Percentiles rank a stretch among this genome's conserved stretches.
Evolutionary conservation across 2,329 filamentous ascomycete genomes (phyloP).

Genomic region (Arachnomyces sp.): DNA sequence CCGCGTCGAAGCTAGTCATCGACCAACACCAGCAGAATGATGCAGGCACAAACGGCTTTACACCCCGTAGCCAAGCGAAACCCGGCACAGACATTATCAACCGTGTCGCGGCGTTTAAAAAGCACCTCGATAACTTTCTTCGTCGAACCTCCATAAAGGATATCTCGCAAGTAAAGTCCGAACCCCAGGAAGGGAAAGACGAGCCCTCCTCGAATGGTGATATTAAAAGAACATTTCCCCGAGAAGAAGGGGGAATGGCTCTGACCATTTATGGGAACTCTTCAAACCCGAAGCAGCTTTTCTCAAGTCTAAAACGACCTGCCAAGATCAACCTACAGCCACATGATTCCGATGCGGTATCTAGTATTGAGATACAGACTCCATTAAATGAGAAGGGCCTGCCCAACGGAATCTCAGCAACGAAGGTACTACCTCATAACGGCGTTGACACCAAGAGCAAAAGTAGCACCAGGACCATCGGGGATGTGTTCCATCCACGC

Average conservation of each 20-base stretch:
- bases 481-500: constrained; percentile 37
- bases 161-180: constrained; percentile 27
- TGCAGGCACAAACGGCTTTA: constrained; percentile 16
- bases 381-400: constrained; percentile 57
- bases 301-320: constrained; percentile 67
- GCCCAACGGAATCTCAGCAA: constrained; percentile 65
- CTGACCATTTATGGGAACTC: constrained; percentile 71
- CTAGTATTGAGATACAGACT: constrained; percentile 34
- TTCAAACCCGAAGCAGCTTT: constrained; percentile 66
- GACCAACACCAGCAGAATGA: constrained; percentile 24
- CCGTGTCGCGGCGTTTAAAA: constrained; percentile 51
- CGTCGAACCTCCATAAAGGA: constrained; percentile 51
- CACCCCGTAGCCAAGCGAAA: constrained; percentile 17
- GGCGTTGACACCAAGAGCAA: constrained; percentile 26
- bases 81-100: constrained; percentile 29
- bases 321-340: constrained; percentile 26
- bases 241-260: constrained; percentile 48
- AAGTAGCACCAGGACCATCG: constrained; percentile 30
- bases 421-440: constrained; percentile 53
- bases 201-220: constrained; percentile 32
- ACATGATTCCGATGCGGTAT: constrained; percentile 27
- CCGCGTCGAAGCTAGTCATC: constrained; percentile 28
- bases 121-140: constrained; percentile 54
- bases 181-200: constrained; percentile 26
- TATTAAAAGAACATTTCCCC: constrained; percentile 30